These are phyloP conservation scores for Linnemannia schmuckeri DNA, from an alignment of 192 early-diverging fungal genomes.

Conservation along the genomic window DNA sequence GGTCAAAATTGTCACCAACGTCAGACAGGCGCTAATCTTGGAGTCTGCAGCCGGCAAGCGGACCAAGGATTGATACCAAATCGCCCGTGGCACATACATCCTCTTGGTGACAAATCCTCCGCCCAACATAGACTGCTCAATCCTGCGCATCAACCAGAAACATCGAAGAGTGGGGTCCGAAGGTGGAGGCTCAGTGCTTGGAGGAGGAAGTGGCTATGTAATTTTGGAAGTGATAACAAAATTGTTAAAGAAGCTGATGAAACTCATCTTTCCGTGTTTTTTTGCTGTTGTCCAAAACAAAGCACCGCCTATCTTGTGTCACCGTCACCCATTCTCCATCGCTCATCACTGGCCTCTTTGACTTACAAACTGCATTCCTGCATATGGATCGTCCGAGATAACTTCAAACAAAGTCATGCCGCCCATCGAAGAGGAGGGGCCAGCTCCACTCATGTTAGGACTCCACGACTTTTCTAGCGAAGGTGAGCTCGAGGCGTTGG, in stretches of 20 bases:
- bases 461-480: slow-evolving; percentile 42
- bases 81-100: slow-evolving; percentile 55
- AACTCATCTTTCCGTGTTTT: too few relatives aligned
- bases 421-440: slow-evolving; percentile 7
- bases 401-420: slow-evolving; percentile 51
- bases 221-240: neutral
- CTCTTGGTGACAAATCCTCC: slow-evolving; percentile 58
- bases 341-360: neutral
- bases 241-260: neutral
- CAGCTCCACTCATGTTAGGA: slow-evolving; percentile 21
- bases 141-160: slow-evolving; percentile 58
- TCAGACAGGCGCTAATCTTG: slow-evolving; percentile 56
- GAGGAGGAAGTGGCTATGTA: slow-evolving; percentile 35
- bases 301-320: neutral
- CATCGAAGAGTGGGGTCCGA: slow-evolving; percentile 51
- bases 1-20: slow-evolving; percentile 34
- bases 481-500: slow-evolving; percentile 30
- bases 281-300: neutral
- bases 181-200: slow-evolving; percentile 41
- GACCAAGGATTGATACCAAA: slow-evolving; percentile 58
- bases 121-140: slow-evolving; percentile 57
- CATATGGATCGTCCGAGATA: slow-evolving; percentile 48
- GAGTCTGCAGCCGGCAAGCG: slow-evolving; percentile 49
- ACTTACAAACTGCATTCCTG: slow-evolving; percentile 48
- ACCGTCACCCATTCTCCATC: neutral